Evolutionary conservation across 768 basidiomycete species (phyloP).

Genomic region (Cubamyces sp.): DNA sequence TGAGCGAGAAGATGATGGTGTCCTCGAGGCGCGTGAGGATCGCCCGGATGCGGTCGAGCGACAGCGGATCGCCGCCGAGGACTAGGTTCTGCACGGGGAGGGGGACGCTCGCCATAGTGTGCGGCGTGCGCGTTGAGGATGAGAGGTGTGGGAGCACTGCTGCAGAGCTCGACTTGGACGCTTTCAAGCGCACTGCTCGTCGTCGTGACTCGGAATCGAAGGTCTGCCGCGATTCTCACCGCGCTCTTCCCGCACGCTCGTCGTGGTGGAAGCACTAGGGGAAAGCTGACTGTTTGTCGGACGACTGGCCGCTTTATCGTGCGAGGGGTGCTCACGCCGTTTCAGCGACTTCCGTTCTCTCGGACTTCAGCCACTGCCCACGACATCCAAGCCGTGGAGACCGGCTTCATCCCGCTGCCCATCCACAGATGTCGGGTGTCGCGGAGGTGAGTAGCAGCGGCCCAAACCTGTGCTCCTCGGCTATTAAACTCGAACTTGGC

Average conservation of each 20-base stretch:
- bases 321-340: constrained; percentile 8
- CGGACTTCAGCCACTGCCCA: not conserved
- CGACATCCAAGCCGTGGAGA: not conserved
- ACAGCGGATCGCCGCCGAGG: constrained; percentile 74
- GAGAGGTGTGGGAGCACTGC: not conserved
- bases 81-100: constrained; percentile 59
- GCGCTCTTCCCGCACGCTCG: too few species aligned
- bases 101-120: constrained; percentile 35
- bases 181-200: not conserved
- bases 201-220: not conserved
- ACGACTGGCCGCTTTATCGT: not conserved
- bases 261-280: too few species aligned
- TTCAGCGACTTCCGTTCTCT: not conserved
- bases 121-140: not conserved
- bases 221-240: too few species aligned
- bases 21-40: constrained; percentile 92
- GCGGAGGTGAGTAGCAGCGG: not conserved
- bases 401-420: too few species aligned
- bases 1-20: constrained; percentile 97
- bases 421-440: not conserved
- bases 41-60: constrained; percentile 84
- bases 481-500: too few species aligned
- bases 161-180: not conserved
- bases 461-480: too few species aligned
- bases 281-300: too few species aligned